Base-by-base conservation (phyloP, 345 rosid species). In the Syzygium aqueum region DNA sequence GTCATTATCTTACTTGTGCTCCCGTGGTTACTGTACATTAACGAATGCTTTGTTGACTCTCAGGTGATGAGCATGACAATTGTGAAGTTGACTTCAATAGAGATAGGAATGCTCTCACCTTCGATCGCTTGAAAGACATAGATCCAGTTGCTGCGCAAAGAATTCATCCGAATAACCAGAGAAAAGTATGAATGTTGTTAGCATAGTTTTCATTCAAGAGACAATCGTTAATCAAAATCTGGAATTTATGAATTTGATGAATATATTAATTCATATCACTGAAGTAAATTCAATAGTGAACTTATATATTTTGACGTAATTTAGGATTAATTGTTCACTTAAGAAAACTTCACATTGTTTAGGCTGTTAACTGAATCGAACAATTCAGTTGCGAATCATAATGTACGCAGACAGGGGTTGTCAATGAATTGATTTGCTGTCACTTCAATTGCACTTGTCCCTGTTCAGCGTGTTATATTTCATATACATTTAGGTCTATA, bases 81-180 rank as follows among this genome's bases (percentile, higher is more conserved):
- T 84, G 54, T 3, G 90, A 87, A 85, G 88, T 87, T 88, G 89
- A 91, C 51, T 86, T 77, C 54, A 92, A 51, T 25, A 87, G 84
- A 85, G 91, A 91, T 77, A 85, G 51, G 90, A 87, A 88, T 63
- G 88, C 73, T 33, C 59, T 85, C 90, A 91, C 92, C 85, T 95
- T 94, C 88, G 96, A 93, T 37, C 91, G 88, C 91, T 96, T 97
- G 84, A 93, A 93, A 89, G 93, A 92, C 63, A 89, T 97, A 85
- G 99, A 96, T 93, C 99, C 99, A 30, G 94, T 92, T 88, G 97
- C 98, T 73, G 99, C 98, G 50, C 93, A 93, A 90, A 93, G 98
- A 92, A 90, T 97, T 85, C 99, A 96, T 88, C 99, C 99, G 19
- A 96, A 97, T 91, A 95, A 97, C 88, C 90, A 87, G 52, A 93